phyloP scores from a whole-genome alignment of 345 rosid species.

The Ailanthus altissimus region DNA sequence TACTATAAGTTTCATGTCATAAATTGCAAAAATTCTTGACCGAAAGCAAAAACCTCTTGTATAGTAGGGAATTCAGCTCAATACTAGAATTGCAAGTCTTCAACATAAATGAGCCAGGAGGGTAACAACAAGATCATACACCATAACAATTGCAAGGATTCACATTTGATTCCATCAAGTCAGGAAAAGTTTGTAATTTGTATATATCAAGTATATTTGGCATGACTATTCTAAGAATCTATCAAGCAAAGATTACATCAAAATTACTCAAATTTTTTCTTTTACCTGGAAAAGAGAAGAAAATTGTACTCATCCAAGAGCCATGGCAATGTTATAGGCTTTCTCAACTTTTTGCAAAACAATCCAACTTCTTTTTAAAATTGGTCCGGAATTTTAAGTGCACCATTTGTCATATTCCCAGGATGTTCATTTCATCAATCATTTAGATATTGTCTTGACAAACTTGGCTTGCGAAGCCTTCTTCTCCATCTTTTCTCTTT shows the following conservation, averaged over 20 bases:
- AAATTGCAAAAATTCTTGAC: too few species aligned
- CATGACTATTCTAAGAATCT: neutral
- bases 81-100: neutral
- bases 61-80: too few species aligned
- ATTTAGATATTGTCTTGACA: slow-evolving; percentile 63
- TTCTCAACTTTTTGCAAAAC: neutral
- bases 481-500: slow-evolving; percentile 93
- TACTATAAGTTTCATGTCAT: too few species aligned
- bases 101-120: neutral
- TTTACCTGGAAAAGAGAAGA: neutral
- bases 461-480: slow-evolving; percentile 68
- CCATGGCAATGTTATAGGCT: neutral
- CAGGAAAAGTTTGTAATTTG: neutral
- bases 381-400: neutral
- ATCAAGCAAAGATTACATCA: neutral
- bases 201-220: neutral
- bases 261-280: neutral
- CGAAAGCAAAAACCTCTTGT: too few species aligned
- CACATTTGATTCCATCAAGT: neutral
- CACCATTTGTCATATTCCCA: neutral
- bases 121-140: too few species aligned
- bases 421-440: neutral
- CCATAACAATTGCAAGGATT: neutral
- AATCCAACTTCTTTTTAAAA: neutral
- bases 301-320: neutral